A percentile compares a stretch with the other conserved stretches of the same genome.
These are phyloP conservation scores for Teratosphaeria pseudoeucalypti DNA, from an alignment of 2,329 filamentous ascomycete genomes.

Conservation along the genomic window DNA sequence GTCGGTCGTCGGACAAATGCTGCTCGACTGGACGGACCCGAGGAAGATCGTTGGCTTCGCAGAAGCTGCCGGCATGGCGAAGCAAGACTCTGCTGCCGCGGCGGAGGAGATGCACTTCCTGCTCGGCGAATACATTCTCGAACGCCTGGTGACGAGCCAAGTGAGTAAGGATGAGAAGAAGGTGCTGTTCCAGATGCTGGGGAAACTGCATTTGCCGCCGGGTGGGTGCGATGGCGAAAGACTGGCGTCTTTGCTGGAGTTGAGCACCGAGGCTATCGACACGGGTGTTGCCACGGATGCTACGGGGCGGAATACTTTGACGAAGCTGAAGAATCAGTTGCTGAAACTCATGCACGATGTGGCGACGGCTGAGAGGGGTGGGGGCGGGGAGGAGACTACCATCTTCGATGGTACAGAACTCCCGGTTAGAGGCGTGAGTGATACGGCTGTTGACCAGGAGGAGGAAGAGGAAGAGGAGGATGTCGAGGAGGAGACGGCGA, in stretches of 20 bases:
- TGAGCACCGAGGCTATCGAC: constrained; percentile 39
- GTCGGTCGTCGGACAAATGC: constrained; percentile 64
- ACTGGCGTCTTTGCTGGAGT: constrained; percentile 31
- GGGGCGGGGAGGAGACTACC: constrained; percentile 23
- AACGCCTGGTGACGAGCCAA: constrained; percentile 56
- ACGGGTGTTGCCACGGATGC: constrained; percentile 41
- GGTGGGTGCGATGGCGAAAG: constrained; percentile 20
- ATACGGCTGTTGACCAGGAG: background rate
- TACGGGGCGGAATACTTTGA: constrained; percentile 43
- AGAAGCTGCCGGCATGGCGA: constrained; percentile 12
- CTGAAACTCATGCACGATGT: constrained; percentile 43
- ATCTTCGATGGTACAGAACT: constrained; percentile 17
- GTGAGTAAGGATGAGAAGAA: constrained; percentile 73
- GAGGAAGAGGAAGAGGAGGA: constrained; percentile 15
- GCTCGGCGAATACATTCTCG: constrained; percentile 66
- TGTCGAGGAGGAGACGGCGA: constrained; percentile 13
- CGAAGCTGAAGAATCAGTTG: constrained; percentile 41
- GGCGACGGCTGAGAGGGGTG: constrained; percentile 23
- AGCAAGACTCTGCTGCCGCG: constrained; percentile 10
- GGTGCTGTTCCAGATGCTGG: constrained; percentile 62
- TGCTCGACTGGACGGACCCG: constrained; percentile 93
- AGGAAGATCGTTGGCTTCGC: constrained; percentile 50
- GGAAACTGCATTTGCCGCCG: constrained; percentile 71
- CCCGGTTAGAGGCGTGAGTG: background rate
- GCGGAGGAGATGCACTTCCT: constrained; percentile 55